Evolutionary conservation across 106 monocot genomes (phyloP), one percentile per base, ranked within the genome.

Genomic region (Ottelia alismoides): DNA sequence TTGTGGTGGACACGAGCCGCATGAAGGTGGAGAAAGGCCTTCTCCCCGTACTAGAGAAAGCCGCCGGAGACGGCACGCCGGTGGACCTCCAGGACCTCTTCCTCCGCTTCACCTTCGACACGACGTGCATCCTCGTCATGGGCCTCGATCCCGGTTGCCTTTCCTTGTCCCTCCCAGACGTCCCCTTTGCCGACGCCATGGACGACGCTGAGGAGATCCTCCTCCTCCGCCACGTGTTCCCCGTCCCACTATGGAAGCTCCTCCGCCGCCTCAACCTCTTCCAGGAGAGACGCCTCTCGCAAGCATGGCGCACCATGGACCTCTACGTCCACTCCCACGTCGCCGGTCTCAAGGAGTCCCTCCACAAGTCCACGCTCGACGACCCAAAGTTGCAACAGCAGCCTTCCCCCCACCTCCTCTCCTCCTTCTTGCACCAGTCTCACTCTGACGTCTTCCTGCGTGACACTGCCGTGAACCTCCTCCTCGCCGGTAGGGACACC

Each of bases 11-110:
- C 45, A 52, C 61, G 45, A 69, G 40, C 45, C 25, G 17, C 3
- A 40, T 29, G 9, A 70, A 70, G 45, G 47, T 55, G 18, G 30
- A 20, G 46, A 29, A 25, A 2, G 53, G 45, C 22, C 7, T 70
- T 29, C n/a, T 70, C 22, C 61, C 69, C 2, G 9, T 70, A 17
- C 69, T 70, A 2, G 30, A 28, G 10, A 32, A 18, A 1, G 53
- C 30, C 1, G 52, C 52, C 27, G 53, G 25, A 16, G 17, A 47
- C 2, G 44, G 54, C 2, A 1, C 47, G 28, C 54, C 28, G 2
- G 21, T 70, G 0, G 69, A 70, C 45, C 46, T 70, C 17, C 30
- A 70, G 45, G 69, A 70, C 61, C 14, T 70, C 30, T 55, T 70
- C 61, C 27, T 61, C 2, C 20, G 61, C 43, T 53, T 70, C 29